These are phyloP conservation scores for Fusarium nelsonii DNA, from an alignment of 2,329 filamentous ascomycete genomes.

Conservation along the genomic window DNA sequence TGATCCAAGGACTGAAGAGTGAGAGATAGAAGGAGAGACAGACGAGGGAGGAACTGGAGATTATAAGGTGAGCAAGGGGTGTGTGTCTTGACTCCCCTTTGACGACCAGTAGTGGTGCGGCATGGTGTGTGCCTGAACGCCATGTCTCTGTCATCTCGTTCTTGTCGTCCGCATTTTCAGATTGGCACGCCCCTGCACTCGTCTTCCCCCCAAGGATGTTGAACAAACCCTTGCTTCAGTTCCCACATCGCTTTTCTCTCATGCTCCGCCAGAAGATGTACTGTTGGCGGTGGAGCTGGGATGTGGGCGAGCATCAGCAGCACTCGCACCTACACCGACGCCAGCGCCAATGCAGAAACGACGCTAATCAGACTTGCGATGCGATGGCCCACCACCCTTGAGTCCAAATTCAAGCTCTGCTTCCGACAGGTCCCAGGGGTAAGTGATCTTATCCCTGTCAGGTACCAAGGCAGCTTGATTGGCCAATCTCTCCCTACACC, in stretches of 20 bases:
- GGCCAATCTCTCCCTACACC: conserved; percentile 24
- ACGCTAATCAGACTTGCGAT: conserved; percentile 17
- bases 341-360: conserved; percentile 37
- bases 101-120: conserved; percentile 24
- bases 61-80: conserved; percentile 49
- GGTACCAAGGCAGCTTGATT: conserved; percentile 43
- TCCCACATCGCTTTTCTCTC: conserved; percentile 25
- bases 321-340: conserved; percentile 35
- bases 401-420: conserved; percentile 40
- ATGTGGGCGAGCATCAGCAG: conserved; percentile 29
- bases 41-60: conserved; percentile 44
- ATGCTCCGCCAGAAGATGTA: conserved; percentile 17
- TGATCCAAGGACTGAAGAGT: conserved; percentile 38
- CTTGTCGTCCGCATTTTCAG: conserved; percentile 22
- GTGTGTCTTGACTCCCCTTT: conserved; percentile 37
- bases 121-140: conserved; percentile 29
- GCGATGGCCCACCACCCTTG: conserved; percentile 33
- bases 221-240: conserved; percentile 26
- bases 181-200: conserved; percentile 26
- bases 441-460: conserved; percentile 39
- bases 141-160: conserved; percentile 38
- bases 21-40: conserved; percentile 16
- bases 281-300: conserved; percentile 33
- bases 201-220: conserved; percentile 18
- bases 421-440: conserved; percentile 26